These are phyloP conservation scores for Plantago lanceolata DNA, from an alignment of 305 asterid genomes.

Conservation along the genomic window DNA sequence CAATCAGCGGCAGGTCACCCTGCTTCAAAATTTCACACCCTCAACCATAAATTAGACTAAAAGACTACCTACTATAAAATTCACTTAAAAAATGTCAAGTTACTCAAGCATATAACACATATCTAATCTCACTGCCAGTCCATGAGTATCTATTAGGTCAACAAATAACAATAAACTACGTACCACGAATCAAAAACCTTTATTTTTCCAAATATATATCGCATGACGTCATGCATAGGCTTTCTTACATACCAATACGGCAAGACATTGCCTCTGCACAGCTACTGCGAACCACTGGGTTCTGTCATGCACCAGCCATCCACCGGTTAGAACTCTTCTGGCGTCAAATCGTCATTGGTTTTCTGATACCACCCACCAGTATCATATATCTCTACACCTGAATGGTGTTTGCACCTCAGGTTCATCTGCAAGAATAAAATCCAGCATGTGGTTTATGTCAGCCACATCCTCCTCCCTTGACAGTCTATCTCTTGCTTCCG, in stretches of 20 bases:
- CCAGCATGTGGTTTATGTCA: constrained; percentile 16
- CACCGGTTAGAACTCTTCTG: not conserved
- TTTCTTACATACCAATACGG: constrained; percentile 78
- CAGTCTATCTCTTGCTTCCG: no score
- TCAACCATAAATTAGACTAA: no score
- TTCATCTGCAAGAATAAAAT: constrained; percentile 30
- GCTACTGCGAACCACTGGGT: constrained; percentile 28
- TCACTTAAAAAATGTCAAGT: no score
- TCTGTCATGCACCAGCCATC: constrained; percentile 24
- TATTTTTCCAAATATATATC: constrained; percentile 9
- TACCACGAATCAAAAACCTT: no score
- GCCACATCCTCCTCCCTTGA: no score
- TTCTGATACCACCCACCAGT: constrained; percentile 21
- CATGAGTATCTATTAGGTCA: no score
- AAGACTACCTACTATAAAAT: no score
- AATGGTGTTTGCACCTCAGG: constrained; percentile 35
- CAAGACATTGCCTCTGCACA: constrained; percentile 41
- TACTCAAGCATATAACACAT: no score
- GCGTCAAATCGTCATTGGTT: constrained; percentile 34
- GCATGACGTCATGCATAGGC: constrained; percentile 66
- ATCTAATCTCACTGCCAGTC: no score
- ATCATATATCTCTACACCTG: constrained; percentile 44
- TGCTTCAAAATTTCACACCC: no score
- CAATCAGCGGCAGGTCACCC: no score
- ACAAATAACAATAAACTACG: no score